Conservation (phyloP, 2,329 filamentous ascomycete genomes). For the Ceratocystis eucalypticola region DNA sequence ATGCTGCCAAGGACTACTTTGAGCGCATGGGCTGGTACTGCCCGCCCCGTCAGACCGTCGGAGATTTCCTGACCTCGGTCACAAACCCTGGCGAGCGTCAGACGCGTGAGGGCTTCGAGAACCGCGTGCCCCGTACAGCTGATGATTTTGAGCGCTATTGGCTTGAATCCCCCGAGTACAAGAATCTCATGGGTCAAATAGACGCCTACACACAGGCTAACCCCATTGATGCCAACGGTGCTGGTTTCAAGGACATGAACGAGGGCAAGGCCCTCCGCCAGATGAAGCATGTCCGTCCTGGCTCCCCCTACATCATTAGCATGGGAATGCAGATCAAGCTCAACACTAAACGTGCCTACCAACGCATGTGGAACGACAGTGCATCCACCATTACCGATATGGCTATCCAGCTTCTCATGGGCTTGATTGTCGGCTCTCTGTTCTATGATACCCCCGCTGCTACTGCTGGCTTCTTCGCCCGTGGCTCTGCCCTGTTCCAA, state of each 20-base stretch:
- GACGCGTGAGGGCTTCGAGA: constrained; percentile 43
- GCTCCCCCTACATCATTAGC: constrained; percentile 45
- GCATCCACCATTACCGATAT: constrained; percentile 34
- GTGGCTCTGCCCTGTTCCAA: constrained; percentile 46
- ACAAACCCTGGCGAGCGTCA: constrained; percentile 50
- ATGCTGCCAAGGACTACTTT: constrained; percentile 50
- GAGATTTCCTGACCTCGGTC: constrained; percentile 56
- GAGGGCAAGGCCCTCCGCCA: constrained; percentile 38
- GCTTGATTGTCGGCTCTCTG: constrained; percentile 48
- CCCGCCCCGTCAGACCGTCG: constrained; percentile 51
- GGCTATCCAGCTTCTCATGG: constrained; percentile 39
- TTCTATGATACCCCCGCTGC: constrained; percentile 40
- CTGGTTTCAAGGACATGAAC: constrained; percentile 31
- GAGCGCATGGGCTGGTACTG: constrained; percentile 55
- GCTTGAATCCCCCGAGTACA: constrained; percentile 34
- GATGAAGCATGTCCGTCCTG: constrained; percentile 38
- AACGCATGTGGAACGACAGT: constrained; percentile 40
- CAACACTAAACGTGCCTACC: constrained; percentile 38
- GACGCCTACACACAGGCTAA: constrained; percentile 35
- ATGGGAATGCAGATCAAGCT: constrained; percentile 40
- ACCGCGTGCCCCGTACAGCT: constrained; percentile 49
- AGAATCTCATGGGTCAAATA: constrained; percentile 35
- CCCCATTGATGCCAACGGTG: constrained; percentile 30
- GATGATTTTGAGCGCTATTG: constrained; percentile 50
- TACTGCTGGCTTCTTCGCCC: constrained; percentile 39